Conservation (phyloP, 2,329 filamentous ascomycete genomes). For the Waltergamsia citrina region DNA sequence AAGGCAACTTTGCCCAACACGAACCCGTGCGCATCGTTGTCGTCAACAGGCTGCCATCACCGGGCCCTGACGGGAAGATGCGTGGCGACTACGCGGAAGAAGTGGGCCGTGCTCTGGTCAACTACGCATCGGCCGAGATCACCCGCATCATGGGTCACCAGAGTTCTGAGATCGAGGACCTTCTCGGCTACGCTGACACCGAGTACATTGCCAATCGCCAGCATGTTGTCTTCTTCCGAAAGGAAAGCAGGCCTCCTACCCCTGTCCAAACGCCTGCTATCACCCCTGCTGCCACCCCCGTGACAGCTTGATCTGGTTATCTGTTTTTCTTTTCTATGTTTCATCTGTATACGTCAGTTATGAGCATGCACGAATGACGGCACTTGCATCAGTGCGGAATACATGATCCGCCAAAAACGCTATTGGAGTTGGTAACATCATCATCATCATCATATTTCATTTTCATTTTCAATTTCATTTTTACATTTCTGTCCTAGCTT, state of each 20-base stretch:
- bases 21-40: conserved; percentile 85
- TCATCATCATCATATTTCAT: too few relatives aligned
- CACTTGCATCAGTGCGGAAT: not conserved
- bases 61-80: conserved; percentile 30
- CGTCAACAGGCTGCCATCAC: conserved; percentile 47
- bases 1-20: conserved; percentile 82
- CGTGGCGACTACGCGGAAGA: conserved; percentile 51
- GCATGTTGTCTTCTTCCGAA: conserved; percentile 68
- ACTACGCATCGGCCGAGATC: conserved; percentile 85
- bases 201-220: conserved; percentile 88
- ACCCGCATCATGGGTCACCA: conserved; percentile 72
- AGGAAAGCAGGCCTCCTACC: conserved; percentile 43
- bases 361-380: too few relatives aligned
- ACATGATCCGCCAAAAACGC: too few relatives aligned
- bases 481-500: too few relatives aligned
- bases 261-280: conserved; percentile 18
- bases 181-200: conserved; percentile 86
- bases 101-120: conserved; percentile 82
- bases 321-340: not conserved
- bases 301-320: not conserved
- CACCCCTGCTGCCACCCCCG: not conserved
- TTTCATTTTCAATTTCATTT: not conserved
- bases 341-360: not conserved
- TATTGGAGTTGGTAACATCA: too few relatives aligned
- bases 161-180: conserved; percentile 68